phyloP scores from a whole-genome alignment of 257 asterid species.

The Cinchona pubescens region DNA sequence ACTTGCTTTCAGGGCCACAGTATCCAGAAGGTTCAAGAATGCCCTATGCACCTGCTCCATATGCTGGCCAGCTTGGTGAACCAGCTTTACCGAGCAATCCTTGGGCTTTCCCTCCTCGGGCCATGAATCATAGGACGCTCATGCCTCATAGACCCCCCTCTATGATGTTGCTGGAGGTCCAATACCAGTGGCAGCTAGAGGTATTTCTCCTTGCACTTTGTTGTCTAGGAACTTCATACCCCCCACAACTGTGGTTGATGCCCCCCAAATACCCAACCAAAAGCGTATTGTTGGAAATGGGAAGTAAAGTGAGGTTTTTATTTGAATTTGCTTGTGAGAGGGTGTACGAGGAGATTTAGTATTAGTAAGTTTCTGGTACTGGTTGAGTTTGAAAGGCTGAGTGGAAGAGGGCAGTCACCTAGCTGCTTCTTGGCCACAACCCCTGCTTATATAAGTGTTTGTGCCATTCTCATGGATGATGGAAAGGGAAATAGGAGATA shows the following conservation, averaged over 20 bases:
- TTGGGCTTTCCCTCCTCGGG: constrained; percentile 64
- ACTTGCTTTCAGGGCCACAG: constrained; percentile 54
- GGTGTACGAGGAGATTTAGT: neutral
- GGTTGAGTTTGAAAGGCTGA: no score
- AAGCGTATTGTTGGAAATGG: neutral
- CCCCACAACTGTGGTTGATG: neutral
- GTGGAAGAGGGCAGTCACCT: no score
- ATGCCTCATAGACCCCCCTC: constrained; percentile 62
- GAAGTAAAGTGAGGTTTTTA: neutral
- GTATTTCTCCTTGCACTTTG: constrained; percentile 25
- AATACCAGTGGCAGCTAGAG: constrained; percentile 68
- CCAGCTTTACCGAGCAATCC: constrained; percentile 49
- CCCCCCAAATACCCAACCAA: no score
- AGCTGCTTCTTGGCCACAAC: no score
- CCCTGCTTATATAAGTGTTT: no score
- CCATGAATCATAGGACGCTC: constrained; percentile 52
- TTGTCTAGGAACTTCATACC: neutral
- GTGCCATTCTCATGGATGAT: neutral
- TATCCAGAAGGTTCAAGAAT: constrained; percentile 58
- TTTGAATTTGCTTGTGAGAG: neutral
- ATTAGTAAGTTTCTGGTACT: neutral
- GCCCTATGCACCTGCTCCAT: constrained; percentile 48
- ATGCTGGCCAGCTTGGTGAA: constrained; percentile 54
- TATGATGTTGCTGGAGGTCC: constrained; percentile 71
- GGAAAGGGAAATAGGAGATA: neutral